Conservation (phyloP, 2,329 filamentous ascomycete genomes). For the Westerdykella sp. region DNA sequence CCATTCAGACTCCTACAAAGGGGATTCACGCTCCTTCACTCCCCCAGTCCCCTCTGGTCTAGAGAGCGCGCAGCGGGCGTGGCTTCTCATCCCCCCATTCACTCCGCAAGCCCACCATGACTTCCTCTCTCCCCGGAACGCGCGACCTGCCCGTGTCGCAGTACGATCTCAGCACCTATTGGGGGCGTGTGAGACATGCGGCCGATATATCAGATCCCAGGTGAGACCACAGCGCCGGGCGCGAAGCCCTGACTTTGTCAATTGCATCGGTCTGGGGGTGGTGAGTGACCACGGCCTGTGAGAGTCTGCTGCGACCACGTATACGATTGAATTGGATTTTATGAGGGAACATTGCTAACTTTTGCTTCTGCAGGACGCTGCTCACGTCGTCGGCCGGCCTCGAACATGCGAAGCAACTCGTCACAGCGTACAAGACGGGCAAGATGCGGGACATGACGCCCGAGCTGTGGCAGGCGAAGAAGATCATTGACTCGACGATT, state of each 20-base stretch:
- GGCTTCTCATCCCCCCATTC: neutral
- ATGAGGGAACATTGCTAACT: constrained; percentile 12
- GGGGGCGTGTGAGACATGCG: constrained; percentile 86
- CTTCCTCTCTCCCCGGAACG: constrained; percentile 55
- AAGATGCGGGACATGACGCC: constrained; percentile 74
- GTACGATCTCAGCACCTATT: constrained; percentile 89
- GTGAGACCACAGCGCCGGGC: constrained; percentile 52
- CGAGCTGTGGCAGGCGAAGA: constrained; percentile 92
- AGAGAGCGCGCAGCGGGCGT: neutral
- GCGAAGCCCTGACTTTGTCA: constrained; percentile 1
- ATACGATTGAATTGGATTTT: neutral
- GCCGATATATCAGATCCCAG: constrained; percentile 89
- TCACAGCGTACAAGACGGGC: constrained; percentile 82
- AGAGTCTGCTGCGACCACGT: neutral
- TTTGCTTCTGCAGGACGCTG: constrained; percentile 60
- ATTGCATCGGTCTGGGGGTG: constrained; percentile 21
- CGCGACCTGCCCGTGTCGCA: constrained; percentile 86
- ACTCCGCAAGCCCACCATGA: constrained; percentile 44
- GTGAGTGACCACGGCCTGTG: constrained; percentile 30
- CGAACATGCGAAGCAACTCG: constrained; percentile 75
- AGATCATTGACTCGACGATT: constrained; percentile 91
- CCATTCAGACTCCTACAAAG: too few relatives aligned
- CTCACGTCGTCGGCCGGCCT: constrained; percentile 72
- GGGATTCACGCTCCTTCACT: too few relatives aligned
- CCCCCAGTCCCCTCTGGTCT: neutral